Percentiles rank a stretch among this genome's conserved stretches.
Conservation (phyloP, 805 yeast species). For the Ogataea thermomethanolica region DNA sequence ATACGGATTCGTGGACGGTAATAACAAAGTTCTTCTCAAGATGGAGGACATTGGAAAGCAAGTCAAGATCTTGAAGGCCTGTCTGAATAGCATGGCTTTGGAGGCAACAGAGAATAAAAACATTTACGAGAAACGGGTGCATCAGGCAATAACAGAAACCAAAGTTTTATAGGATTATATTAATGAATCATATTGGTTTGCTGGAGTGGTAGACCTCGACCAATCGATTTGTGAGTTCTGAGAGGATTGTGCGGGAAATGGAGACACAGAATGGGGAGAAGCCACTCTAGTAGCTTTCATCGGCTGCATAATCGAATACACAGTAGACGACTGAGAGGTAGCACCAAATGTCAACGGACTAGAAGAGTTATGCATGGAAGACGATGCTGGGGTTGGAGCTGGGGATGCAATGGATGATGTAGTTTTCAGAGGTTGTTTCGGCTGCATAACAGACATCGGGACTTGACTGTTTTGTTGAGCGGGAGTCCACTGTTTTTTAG, state of each 20-base stretch:
- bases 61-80: slow-evolving; percentile 70
- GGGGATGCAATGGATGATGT: not conserved
- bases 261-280: slow-evolving; percentile 9
- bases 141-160: slow-evolving; percentile 13
- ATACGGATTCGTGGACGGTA: slow-evolving; percentile 80
- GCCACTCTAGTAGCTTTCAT: slow-evolving; percentile 18
- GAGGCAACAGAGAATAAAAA: slow-evolving; percentile 39
- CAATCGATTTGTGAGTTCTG: slow-evolving; percentile 7
- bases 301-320: slow-evolving; percentile 21
- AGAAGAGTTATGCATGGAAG: too few relatives aligned
- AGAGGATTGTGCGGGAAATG: slow-evolving; percentile 4
- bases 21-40: slow-evolving; percentile 62
- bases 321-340: too few relatives aligned
- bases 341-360: not conserved
- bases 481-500: slow-evolving; percentile 2
- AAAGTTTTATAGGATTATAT: slow-evolving; percentile 9
- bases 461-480: too few relatives aligned
- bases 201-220: slow-evolving; percentile 5
- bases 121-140: slow-evolving; percentile 30
- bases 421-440: too few relatives aligned
- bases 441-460: too few relatives aligned
- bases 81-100: slow-evolving; percentile 58
- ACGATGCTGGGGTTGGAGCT: not conserved
- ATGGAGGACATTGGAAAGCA: slow-evolving; percentile 76
- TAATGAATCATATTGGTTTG: slow-evolving; percentile 5